Evolutionary conservation across 2,329 filamentous ascomycete genomes (phyloP).

Genomic region (Penicillium fuscoglaucum): DNA sequence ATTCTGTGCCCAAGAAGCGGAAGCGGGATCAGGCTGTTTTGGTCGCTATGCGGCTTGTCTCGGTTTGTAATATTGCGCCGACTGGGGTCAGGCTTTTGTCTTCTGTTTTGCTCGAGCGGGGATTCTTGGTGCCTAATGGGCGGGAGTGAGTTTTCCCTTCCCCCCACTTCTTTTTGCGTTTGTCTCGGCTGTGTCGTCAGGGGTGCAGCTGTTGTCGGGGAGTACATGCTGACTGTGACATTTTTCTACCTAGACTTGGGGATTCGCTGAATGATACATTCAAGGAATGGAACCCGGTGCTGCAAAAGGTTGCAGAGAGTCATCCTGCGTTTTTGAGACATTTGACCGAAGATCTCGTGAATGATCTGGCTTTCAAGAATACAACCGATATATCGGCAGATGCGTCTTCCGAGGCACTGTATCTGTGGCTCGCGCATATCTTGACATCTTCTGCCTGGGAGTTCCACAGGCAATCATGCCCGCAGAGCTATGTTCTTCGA

Average conservation of each 20-base stretch:
- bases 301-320: slow-evolving; percentile 38
- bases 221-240: slow-evolving; percentile 2
- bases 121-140: slow-evolving; percentile 27
- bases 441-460: slow-evolving; percentile 43
- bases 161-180: not conserved
- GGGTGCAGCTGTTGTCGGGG: slow-evolving; percentile 1
- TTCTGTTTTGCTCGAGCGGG: slow-evolving; percentile 30
- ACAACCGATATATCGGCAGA: slow-evolving; percentile 26
- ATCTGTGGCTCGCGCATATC: slow-evolving; percentile 53
- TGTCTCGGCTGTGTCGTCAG: not conserved
- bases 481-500: slow-evolving; percentile 35
- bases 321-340: slow-evolving; percentile 38
- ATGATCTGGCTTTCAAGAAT: slow-evolving; percentile 33
- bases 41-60: slow-evolving; percentile 28
- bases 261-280: slow-evolving; percentile 32
- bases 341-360: slow-evolving; percentile 43
- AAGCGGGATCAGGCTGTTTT: slow-evolving; percentile 27
- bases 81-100: slow-evolving; percentile 25
- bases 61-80: slow-evolving; percentile 28
- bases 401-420: slow-evolving; percentile 45
- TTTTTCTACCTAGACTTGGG: slow-evolving; percentile 24
- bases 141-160: slow-evolving; percentile 29
- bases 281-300: slow-evolving; percentile 38
- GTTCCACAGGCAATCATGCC: slow-evolving; percentile 28
- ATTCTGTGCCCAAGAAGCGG: slow-evolving; percentile 32